Base-by-base conservation (phyloP, 2,329 filamentous ascomycete genomes). In the Monosporascus sp. region DNA sequence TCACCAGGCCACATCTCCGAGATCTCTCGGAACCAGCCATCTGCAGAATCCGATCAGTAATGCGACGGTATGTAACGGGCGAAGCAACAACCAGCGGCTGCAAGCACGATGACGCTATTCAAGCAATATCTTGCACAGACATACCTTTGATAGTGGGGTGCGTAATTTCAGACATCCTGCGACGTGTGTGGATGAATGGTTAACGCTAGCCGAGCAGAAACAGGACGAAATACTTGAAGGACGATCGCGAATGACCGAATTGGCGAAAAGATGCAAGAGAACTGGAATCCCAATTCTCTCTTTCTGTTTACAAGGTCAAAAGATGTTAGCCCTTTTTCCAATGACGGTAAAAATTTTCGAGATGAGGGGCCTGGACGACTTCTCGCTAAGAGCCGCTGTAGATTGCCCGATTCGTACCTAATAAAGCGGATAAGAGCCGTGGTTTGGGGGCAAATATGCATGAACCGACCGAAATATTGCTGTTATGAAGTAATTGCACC, bases 11-110 rank as follows among this genome's bases (percentile, higher is more conserved):
- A 99, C 93, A 99, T 97, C 70, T 94, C 80, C 65, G 89, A 96
- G 77, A 96, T 92, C 80, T 99, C 94, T 75, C 91, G 89, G 88
- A 99, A 99, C 94, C 94, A 99, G 79, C 93, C 94, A 96, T 97
- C 94, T 96, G 64, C 45, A 45, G 46, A 37, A 50, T 22, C 49
- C 52, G 37, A 45, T 57, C 27, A 58, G 61, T 52, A 37, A 57
- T 50, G 31, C 41, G 25, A 31, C 27, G 20, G 37, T 48, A 47
- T 38, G 50, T 7, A 22, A 49, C n/a, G 5, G 41, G 24, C 9
- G 37, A 18, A 46, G 25, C 31, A 25, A 18, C 17, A 2, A 47
- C 9, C 31, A 8, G 25, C 27, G 11, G 3, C 27, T 27, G 27
- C 27, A 31, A 31, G 27, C 27, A 31, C 27, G 8, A 31, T 31